phyloP scores from a whole-genome alignment of 352 stramenopile species.

The Phytopythium helicoides region DNA sequence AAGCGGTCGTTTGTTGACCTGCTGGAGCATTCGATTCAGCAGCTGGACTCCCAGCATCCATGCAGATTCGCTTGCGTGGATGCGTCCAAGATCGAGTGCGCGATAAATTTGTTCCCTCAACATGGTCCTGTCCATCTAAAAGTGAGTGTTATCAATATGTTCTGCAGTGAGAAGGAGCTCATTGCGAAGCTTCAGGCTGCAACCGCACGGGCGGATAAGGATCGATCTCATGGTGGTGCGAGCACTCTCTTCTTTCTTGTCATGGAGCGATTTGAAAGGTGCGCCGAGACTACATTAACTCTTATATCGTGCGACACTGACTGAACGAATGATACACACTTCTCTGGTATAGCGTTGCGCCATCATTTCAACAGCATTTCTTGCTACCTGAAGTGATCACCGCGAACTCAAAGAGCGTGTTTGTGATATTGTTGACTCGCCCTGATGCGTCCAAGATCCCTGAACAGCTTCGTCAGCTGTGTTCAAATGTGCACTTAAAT shows the following conservation, averaged over 20 bases:
- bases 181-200: constrained; percentile 33
- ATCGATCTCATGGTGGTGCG: constrained; percentile 3
- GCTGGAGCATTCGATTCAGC: constrained; percentile 26
- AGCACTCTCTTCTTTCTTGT: constrained; percentile 31
- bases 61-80: constrained; percentile 31
- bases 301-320: not conserved
- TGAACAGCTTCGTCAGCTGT: constrained; percentile 52
- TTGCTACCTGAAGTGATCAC: constrained; percentile 43
- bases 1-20: constrained; percentile 54
- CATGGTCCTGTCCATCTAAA: too few species aligned
- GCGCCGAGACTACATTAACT: too few species aligned
- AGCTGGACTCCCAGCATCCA: constrained; percentile 11
- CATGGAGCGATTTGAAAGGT: constrained; percentile 66
- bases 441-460: constrained; percentile 56
- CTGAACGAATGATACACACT: too few species aligned
- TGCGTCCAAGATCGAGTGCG: constrained; percentile 17
- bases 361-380: constrained; percentile 62
- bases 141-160: not conserved
- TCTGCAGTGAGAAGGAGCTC: constrained; percentile 38
- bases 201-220: constrained; percentile 17
- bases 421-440: constrained; percentile 46
- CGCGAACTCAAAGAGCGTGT: constrained; percentile 54
- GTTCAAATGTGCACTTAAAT: constrained; percentile 36
- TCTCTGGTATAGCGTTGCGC: too few species aligned
- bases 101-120: too few species aligned